Percentiles rank a stretch among this genome's conserved stretches.
These are phyloP conservation scores for Calycina marina DNA, from an alignment of 2,329 filamentous ascomycete species.

Conservation along the genomic window DNA sequence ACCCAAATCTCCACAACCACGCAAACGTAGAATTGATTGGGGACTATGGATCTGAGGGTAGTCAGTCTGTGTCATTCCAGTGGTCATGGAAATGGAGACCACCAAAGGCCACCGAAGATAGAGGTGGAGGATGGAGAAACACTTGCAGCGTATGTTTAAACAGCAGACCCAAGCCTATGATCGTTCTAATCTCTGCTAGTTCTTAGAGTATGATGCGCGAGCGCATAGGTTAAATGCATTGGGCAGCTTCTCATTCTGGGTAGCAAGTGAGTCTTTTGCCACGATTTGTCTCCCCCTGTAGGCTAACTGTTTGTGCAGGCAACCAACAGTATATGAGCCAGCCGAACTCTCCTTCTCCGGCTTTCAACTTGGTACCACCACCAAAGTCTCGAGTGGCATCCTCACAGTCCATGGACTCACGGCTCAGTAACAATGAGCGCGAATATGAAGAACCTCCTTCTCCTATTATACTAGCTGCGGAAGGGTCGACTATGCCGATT, in stretches of 20 bases:
- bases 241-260: conserved; percentile 90
- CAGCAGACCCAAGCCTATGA: background rate
- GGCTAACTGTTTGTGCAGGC: conserved; percentile 13
- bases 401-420: conserved; percentile 70
- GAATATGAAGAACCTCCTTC: conserved; percentile 42
- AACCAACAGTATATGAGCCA: conserved; percentile 30
- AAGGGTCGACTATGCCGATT: conserved; percentile 17
- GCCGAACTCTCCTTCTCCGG: conserved; percentile 54
- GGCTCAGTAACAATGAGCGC: conserved; percentile 49
- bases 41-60: conserved; percentile 76
- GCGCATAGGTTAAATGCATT: conserved; percentile 80
- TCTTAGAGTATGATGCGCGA: conserved; percentile 92
- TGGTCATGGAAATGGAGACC: conserved; percentile 98
- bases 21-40: conserved; percentile 92
- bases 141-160: conserved; percentile 65
- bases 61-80: conserved; percentile 70
- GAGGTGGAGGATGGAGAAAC: conserved; percentile 86
- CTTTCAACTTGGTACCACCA: conserved; percentile 58
- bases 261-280: conserved; percentile 48
- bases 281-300: conserved; percentile 10
- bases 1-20: conserved; percentile 95
- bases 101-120: conserved; percentile 67
- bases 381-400: conserved; percentile 75
- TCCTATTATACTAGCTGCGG: conserved; percentile 29
- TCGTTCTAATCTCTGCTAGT: conserved; percentile 33